Evolutionary conservation across 2,329 filamentous ascomycete species (phyloP), one percentile per base, ranked within the genome.

Genomic region (Lecanicillium sp.): DNA sequence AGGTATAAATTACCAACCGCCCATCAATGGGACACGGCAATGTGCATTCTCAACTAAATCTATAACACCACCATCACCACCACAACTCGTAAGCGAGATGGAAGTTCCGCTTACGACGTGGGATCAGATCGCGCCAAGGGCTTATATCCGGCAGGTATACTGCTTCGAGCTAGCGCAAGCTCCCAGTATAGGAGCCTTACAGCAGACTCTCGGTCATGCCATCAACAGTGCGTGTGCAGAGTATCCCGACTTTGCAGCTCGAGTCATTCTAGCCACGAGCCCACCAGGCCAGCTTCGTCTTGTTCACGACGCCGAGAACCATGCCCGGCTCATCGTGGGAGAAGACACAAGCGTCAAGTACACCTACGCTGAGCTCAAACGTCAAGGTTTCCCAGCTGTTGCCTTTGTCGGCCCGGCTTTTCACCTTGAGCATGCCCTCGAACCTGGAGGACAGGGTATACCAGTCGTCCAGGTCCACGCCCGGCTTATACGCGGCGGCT

Each of bases 381-480:
- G 35, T 1, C 45, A 45, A 16, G 49, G 45, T 5, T 62, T 60
- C 39, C 53, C 58, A 3, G 51, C 54, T 1, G 46, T 42, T 6
- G 50, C 48, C 0, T 60, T 59, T 43, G 52, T 60, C 13, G 48
- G 50, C 17, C 43, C 50, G 0, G 40, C 46, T 2, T 57, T 57
- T 30, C 18, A 42, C n/a, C 29, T 45, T 8, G 25, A 29, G 13
- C 30, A 34, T 19, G 31, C 22, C n/a, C 43, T 33, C 40, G 37
- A 17, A 9, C 39, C 48, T 41, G 37, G 32, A 4, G 46, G 45
- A 5, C 46, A 47, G 1, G 39, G 35, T 3, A 50, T 64, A 17
- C 65, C 63, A 0, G 62, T 62, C 9, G 55, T 57, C 2, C 53
- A 53, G n/a, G 52, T 68, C 5, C 56, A 60, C 12, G 58, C 54